A percentile compares a stretch with the other conserved stretches of the same genome.
Conservation (phyloP, 371 early-diverging fungal species). For the Mucor irregularis region DNA sequence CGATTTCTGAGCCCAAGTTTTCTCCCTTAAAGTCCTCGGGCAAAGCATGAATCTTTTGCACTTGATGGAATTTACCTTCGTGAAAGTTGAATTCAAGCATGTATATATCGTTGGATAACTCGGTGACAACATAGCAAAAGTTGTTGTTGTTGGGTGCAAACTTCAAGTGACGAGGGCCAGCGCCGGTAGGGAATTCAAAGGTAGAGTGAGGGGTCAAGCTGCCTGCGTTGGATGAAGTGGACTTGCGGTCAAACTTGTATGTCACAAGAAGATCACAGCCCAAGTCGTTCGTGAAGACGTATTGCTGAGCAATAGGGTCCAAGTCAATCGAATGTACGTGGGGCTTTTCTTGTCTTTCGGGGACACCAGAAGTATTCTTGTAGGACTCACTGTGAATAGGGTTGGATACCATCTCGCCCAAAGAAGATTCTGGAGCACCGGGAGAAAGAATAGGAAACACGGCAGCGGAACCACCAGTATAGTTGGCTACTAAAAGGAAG, state of each 20-base stretch:
- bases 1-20: conserved; percentile 40
- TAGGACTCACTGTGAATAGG: conserved; percentile 11
- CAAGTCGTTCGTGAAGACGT: conserved; percentile 27
- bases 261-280: conserved; percentile 36
- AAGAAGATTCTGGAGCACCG: neutral
- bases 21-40: conserved; percentile 33
- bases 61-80: conserved; percentile 29
- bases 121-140: conserved; percentile 38
- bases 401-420: conserved; percentile 5
- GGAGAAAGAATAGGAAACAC: conserved; percentile 22
- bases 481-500: conserved; percentile 40
- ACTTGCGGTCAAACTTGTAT: conserved; percentile 23
- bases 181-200: conserved; percentile 36
- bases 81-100: conserved; percentile 36
- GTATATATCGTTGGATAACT: conserved; percentile 36
- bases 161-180: conserved; percentile 48
- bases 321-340: conserved; percentile 46
- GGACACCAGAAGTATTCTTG: conserved; percentile 21
- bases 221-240: conserved; percentile 6
- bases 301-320: conserved; percentile 26
- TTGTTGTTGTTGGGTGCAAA: conserved; percentile 32
- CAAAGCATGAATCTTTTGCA: conserved; percentile 32
- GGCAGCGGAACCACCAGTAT: conserved; percentile 33
- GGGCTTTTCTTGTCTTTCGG: conserved; percentile 44
- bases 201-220: conserved; percentile 6